Evolutionary conservation across 2,329 filamentous ascomycete genomes (phyloP).

Genomic region (Fusarium sp.): DNA sequence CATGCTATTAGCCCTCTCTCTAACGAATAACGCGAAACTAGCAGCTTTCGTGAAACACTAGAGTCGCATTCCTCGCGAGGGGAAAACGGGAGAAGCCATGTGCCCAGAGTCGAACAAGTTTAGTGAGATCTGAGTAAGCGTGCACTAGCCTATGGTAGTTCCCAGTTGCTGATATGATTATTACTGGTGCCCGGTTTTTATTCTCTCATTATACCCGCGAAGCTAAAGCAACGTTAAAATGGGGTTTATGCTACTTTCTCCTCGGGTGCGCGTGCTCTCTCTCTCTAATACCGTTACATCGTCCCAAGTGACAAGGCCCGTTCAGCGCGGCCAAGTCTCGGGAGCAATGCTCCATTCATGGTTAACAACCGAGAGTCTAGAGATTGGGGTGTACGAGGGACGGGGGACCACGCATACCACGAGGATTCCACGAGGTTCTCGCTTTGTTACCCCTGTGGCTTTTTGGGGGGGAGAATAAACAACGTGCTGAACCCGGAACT

Average conservation of each 20-base stretch:
- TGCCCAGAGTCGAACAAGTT: neutral
- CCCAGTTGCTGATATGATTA: neutral
- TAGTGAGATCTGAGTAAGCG: conserved; percentile 22
- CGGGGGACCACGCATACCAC: neutral
- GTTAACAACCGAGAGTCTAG: too few species aligned
- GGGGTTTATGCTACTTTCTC: neutral
- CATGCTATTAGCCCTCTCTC: neutral
- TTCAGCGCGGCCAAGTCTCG: neutral
- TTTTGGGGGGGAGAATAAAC: neutral
- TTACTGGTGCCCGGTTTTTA: neutral
- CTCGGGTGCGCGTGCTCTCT: too few species aligned
- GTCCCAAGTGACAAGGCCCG: neutral
- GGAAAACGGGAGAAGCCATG: neutral
- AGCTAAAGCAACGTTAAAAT: neutral
- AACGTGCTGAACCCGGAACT: neutral
- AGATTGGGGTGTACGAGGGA: too few species aligned
- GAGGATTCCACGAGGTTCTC: neutral
- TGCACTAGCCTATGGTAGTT: neutral
- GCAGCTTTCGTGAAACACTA: conserved; percentile 4
- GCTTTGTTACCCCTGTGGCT: neutral
- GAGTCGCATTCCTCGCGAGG: neutral
- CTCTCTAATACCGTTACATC: neutral
- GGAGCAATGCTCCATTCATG: neutral
- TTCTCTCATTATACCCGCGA: neutral
- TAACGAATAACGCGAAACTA: neutral